Conservation (phyloP, 306 rosid species). For the Heteromeles arbutifolia region DNA sequence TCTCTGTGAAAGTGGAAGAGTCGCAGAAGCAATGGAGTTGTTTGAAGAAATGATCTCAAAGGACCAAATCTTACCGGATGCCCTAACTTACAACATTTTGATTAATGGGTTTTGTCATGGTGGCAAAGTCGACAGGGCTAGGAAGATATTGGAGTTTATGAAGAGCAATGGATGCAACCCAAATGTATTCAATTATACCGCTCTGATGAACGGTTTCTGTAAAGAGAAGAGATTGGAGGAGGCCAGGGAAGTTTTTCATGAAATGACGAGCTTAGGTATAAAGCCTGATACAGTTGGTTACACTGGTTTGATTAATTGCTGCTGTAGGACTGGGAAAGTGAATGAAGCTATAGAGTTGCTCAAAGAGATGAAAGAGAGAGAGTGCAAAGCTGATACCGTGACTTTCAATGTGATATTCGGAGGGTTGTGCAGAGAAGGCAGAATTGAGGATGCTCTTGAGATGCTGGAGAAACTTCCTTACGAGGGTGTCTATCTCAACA, state of each 20-base stretch:
- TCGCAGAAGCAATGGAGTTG: conserved; percentile 68
- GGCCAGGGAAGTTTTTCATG: conserved; percentile 48
- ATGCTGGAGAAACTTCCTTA: conserved; percentile 66
- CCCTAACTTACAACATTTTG: conserved; percentile 60
- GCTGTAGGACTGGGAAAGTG: conserved; percentile 45
- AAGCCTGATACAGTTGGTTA: conserved; percentile 62
- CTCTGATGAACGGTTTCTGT: conserved; percentile 61
- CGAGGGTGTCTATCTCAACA: conserved; percentile 72
- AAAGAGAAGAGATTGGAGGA: conserved; percentile 48
- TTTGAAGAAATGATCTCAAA: conserved; percentile 74
- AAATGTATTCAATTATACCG: conserved; percentile 59
- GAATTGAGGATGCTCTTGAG: conserved; percentile 58
- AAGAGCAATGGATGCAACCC: conserved; percentile 75
- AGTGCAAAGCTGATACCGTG: conserved; percentile 54
- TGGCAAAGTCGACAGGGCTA: conserved; percentile 61
- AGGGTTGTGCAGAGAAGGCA: conserved; percentile 65
- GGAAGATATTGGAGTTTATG: conserved; percentile 63
- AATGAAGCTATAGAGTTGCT: conserved; percentile 62
- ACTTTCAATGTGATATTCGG: conserved; percentile 69
- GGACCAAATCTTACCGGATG: conserved; percentile 65
- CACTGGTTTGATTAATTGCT: conserved; percentile 61
- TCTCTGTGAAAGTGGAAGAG: conserved; percentile 60
- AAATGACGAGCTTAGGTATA: conserved; percentile 54
- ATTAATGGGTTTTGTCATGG: conserved; percentile 65
- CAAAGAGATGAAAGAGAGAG: conserved; percentile 59